Evolutionary conservation across 2,329 filamentous ascomycete species (phyloP), one percentile per base, ranked within the genome.

Genomic region (Nothophoma quercina): DNA sequence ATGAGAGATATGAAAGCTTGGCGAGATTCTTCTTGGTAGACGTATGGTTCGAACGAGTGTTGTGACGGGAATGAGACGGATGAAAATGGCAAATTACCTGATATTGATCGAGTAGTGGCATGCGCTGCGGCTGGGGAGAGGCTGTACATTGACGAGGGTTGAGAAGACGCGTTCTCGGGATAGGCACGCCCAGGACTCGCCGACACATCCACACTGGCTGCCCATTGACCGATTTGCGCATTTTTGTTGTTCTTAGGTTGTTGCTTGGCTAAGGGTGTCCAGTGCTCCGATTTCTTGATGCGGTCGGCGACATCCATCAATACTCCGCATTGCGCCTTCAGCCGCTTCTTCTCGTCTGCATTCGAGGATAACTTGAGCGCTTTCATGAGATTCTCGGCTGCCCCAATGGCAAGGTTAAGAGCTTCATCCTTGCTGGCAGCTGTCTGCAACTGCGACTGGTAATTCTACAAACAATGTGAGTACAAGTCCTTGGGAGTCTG

Each of bases 341-440:
- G 76, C n/a, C 84, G 82, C 33, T 79, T 77, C 62, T 85, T 90
- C 50, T 96, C 88, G 4, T 75, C 72, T n/a, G 84, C 76, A 43
- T 77, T 80, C n/a, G 79, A 74, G 5, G 87, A 83, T 53, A 89
- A 78, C 53, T 79, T 81, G 45, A 90, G 78, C 2, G 90, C 90
- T 66, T 85, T 84, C 86, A 97, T 90, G 63, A 95, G 93, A 42
- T 89, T 78, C 70, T 97, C 91, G 18, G 87, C 89, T 4, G 89
- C 90, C 59, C 82, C 79, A 67, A 96, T 91, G 41, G 91, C 88
- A 71, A 90, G 83, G 43, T 86, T 79, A 48, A 97, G 81, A 34
- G 91, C 91, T 62, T 87, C 85, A 60, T 83, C 76, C 60, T 84
- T 82, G 39, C 80, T 83, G 19, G 72, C 69, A 29, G 84, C 78